Evolutionary conservation across 805 yeast genomes (phyloP).

Genomic region (Lipomyces chichibuensis): DNA sequence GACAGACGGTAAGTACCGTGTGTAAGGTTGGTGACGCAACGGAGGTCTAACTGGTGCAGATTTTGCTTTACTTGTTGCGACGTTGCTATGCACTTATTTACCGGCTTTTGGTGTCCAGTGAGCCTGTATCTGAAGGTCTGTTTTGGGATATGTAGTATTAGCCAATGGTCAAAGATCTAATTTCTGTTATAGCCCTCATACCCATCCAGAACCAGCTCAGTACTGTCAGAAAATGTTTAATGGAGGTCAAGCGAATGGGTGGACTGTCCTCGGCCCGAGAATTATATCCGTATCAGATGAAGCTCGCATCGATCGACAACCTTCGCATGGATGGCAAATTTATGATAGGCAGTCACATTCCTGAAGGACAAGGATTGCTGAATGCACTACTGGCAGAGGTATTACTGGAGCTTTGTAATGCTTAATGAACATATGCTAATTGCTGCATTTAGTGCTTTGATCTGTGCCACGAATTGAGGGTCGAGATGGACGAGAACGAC

Average conservation of each 20-base stretch:
- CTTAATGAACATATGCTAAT: background rate
- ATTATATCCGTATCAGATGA: constrained; percentile 93
- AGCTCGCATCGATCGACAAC: constrained; percentile 86
- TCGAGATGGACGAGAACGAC: constrained; percentile 51
- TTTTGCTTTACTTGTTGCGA: constrained; percentile 77
- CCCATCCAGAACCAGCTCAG: constrained; percentile 91
- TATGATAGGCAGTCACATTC: constrained; percentile 81
- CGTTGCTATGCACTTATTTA: constrained; percentile 90
- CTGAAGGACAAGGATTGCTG: constrained; percentile 98
- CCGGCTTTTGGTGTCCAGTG: constrained; percentile 84
- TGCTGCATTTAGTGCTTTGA: constrained; percentile 65
- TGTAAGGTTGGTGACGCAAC: background rate
- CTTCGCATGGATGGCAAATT: constrained; percentile 89
- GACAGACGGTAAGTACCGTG: constrained; percentile 47
- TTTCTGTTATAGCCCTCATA: constrained; percentile 58
- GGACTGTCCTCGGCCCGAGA: constrained; percentile 88
- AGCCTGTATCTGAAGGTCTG: constrained; percentile 80
- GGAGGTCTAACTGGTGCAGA: constrained; percentile 10
- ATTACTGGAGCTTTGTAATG: background rate
- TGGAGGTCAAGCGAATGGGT: constrained; percentile 90
- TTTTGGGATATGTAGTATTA: background rate
- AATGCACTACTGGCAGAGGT: constrained; percentile 42
- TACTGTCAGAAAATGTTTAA: constrained; percentile 85
- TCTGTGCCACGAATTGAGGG: constrained; percentile 84
- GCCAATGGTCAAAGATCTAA: background rate